Conservation (phyloP, 805 yeast genomes). For the Millerozyma miso region DNA sequence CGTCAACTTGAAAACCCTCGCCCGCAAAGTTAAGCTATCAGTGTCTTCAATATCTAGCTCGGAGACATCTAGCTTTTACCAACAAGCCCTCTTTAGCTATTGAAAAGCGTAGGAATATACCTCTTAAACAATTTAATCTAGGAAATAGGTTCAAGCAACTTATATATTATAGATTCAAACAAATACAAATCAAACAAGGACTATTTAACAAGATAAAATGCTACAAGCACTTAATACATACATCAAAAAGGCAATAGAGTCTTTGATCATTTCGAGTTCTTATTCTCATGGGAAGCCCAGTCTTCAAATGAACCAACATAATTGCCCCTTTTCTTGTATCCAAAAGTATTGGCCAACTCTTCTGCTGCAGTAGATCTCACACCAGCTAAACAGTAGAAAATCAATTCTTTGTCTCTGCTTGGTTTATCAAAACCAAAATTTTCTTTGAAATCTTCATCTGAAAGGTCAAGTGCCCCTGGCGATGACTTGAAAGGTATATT, state of each 20-base stretch:
- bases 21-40: too few relatives aligned
- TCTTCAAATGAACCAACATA: constrained; percentile 85
- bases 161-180: constrained; percentile 2
- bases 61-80: too few relatives aligned
- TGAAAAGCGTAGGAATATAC: too few relatives aligned
- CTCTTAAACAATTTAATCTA: too few relatives aligned
- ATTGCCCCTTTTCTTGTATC: constrained; percentile 79
- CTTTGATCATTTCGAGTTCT: background rate
- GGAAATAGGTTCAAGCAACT: too few relatives aligned
- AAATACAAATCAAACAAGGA: background rate
- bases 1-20: constrained; percentile 38
- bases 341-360: constrained; percentile 86
- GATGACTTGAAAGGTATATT: constrained; percentile 87
- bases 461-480: constrained; percentile 86
- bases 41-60: too few relatives aligned
- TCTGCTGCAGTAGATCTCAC: constrained; percentile 88
- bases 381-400: constrained; percentile 92
- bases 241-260: background rate
- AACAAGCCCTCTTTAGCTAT: too few relatives aligned
- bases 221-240: background rate
- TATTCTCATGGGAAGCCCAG: constrained; percentile 53
- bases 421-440: constrained; percentile 85
- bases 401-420: constrained; percentile 57
- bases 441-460: constrained; percentile 74
- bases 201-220: background rate